Evolutionary conservation across 805 yeast genomes (phyloP), one percentile per base, ranked within the genome.

Genomic region (Kodamaea lidongshanica): DNA sequence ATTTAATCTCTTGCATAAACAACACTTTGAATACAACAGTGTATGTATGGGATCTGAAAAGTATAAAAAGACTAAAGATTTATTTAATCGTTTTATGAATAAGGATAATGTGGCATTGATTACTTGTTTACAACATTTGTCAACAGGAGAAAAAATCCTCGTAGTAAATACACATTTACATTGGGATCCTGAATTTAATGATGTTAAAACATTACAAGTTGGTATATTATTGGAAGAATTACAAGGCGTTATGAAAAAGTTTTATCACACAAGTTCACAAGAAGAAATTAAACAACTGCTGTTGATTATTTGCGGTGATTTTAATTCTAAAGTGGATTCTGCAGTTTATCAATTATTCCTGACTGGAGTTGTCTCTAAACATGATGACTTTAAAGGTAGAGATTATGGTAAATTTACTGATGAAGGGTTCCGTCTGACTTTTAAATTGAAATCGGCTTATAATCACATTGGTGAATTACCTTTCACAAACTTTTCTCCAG

Each of bases 111-210:
- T 92, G 48, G 97, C 96, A 6, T 64, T 84, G 29, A 73, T 86
- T 28, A 64, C 82, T 10, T 72, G 78, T 33, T 70, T 92, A 42
- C 86, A 84, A 50, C 92, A 83, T 48, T 54, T 66, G 19, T 71
- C 70, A 32, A 74, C 88, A 5, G 86, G 88, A 11, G 82, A 79
- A 51, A 71, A 72, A 39, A 58, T 89, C 21, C 67, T 84, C 42
- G 66, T 86, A 20, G 87, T 83, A 3, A 89, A 87, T 48, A 89
- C 97, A 0, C 99, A 92, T 67, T 73, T 92, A 54, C 96, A 89
- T 56, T 92, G 98, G 97, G 96, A 92, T 63, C 98, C 98, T 4
- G 85, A 83, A 28, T 84, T 79, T 51, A 85, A 85, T 52, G 99
- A 92, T 59, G 99, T 92, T 34, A 92, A 92, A 56, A 77, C 96